Evolutionary conservation across 2,329 filamentous ascomycete genomes (phyloP).

Genomic region (Claviceps digitariae): DNA sequence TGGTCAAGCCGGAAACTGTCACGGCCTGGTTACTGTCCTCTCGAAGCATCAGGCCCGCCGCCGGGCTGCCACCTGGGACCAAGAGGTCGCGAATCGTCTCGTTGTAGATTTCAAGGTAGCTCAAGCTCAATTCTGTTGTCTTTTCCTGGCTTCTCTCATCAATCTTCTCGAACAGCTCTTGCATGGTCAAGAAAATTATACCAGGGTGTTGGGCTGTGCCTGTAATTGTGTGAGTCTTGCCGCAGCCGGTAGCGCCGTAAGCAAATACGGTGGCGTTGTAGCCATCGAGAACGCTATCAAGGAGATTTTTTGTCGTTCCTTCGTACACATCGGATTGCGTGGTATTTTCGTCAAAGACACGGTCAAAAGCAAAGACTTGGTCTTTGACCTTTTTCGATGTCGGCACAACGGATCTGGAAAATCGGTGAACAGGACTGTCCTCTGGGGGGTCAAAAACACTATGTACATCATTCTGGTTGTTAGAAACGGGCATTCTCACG

Average conservation of each 20-base stretch:
- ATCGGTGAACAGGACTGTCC: slow-evolving; percentile 80
- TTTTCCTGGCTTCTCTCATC: slow-evolving; percentile 77
- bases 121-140: slow-evolving; percentile 77
- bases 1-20: slow-evolving; percentile 79
- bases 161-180: slow-evolving; percentile 95
- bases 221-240: slow-evolving; percentile 96
- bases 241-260: slow-evolving; percentile 93
- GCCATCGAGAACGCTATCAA: slow-evolving; percentile 90
- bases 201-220: slow-evolving; percentile 86
- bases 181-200: slow-evolving; percentile 98
- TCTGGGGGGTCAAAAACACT: slow-evolving; percentile 97
- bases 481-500: neutral
- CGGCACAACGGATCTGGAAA: slow-evolving; percentile 67
- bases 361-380: slow-evolving; percentile 92
- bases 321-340: slow-evolving; percentile 92
- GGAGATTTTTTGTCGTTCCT: slow-evolving; percentile 72
- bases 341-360: slow-evolving; percentile 91
- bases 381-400: slow-evolving; percentile 90
- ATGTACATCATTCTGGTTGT: too few species aligned
- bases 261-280: slow-evolving; percentile 99
- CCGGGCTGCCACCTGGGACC: slow-evolving; percentile 70
- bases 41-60: slow-evolving; percentile 74
- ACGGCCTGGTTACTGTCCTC: slow-evolving; percentile 92
- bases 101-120: slow-evolving; percentile 97
- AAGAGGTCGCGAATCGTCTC: slow-evolving; percentile 94